These are phyloP conservation scores for Bonia amplexicaulis DNA, from an alignment of 176 grass and related monocot species.

Conservation along the genomic window DNA sequence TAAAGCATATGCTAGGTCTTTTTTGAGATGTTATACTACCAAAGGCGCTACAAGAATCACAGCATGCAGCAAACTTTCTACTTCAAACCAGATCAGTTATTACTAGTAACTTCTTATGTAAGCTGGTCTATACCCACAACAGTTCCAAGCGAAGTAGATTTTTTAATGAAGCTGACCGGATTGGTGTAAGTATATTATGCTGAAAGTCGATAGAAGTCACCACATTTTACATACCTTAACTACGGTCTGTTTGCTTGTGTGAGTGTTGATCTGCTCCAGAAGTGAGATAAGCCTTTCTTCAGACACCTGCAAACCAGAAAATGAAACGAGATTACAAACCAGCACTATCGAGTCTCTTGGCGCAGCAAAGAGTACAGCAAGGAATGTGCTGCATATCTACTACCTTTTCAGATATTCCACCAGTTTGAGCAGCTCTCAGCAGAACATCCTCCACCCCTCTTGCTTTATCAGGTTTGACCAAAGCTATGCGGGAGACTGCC, in stretches of 20 bases:
- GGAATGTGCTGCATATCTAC: background rate
- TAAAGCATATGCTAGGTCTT: background rate
- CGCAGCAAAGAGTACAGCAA: background rate
- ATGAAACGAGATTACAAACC: slow-evolving; percentile 12
- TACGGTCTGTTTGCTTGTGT: slow-evolving; percentile 71
- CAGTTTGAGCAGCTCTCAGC: slow-evolving; percentile 78
- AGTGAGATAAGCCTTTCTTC: slow-evolving; percentile 80
- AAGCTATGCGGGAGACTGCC: slow-evolving; percentile 75
- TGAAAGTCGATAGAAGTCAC: background rate
- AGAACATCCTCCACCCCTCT: slow-evolving; percentile 95
- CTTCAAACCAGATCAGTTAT: background rate
- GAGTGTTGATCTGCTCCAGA: slow-evolving; percentile 76
- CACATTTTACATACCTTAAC: slow-evolving; percentile 61
- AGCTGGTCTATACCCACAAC: background rate
- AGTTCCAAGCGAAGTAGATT: background rate
- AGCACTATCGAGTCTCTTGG: background rate
- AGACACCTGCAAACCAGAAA: slow-evolving; percentile 54
- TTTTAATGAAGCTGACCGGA: background rate
- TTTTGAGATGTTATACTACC: background rate
- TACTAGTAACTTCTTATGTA: background rate
- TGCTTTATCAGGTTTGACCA: slow-evolving; percentile 98
- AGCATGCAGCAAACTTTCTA: background rate
- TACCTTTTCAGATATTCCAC: slow-evolving; percentile 95
- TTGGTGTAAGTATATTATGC: background rate
- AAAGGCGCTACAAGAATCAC: background rate